Evolutionary conservation across 305 asterid species (phyloP).

Genomic region (Solanum aculeatissimum): DNA sequence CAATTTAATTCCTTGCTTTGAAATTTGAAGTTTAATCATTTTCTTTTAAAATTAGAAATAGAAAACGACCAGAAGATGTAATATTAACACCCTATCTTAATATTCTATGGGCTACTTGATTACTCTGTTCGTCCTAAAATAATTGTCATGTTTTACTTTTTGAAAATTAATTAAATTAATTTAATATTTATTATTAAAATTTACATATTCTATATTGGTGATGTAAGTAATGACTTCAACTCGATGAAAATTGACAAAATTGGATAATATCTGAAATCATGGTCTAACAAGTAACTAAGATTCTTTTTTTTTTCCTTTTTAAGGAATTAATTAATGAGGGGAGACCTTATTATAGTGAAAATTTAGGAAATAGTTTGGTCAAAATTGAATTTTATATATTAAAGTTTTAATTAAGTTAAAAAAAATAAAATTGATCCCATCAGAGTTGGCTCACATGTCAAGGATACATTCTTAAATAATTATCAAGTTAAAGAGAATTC

Average conservation of each 20-base stretch:
- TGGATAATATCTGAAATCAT: background rate
- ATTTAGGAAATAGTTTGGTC: background rate
- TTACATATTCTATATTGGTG: background rate
- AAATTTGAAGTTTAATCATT: background rate
- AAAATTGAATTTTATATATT: background rate
- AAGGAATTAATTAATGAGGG: background rate
- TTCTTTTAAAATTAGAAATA: background rate
- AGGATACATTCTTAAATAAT: too few species aligned
- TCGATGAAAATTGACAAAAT: background rate
- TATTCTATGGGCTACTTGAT: background rate
- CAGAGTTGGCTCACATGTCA: too few species aligned
- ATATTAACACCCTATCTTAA: background rate
- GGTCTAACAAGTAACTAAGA: background rate
- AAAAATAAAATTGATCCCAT: too few species aligned
- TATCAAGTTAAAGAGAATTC: too few species aligned
- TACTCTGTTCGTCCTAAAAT: background rate
- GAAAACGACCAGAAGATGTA: background rate
- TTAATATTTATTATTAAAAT: background rate
- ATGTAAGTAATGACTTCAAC: conserved; percentile 21
- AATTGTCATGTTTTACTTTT: background rate
- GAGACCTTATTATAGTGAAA: background rate
- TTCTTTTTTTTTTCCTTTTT: background rate
- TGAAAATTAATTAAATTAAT: background rate
- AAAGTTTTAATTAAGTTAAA: too few species aligned
- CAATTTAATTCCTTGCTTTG: background rate